Conservation (phyloP, 2,329 filamentous ascomycete genomes). For the Rhynchosporium agropyri region DNA sequence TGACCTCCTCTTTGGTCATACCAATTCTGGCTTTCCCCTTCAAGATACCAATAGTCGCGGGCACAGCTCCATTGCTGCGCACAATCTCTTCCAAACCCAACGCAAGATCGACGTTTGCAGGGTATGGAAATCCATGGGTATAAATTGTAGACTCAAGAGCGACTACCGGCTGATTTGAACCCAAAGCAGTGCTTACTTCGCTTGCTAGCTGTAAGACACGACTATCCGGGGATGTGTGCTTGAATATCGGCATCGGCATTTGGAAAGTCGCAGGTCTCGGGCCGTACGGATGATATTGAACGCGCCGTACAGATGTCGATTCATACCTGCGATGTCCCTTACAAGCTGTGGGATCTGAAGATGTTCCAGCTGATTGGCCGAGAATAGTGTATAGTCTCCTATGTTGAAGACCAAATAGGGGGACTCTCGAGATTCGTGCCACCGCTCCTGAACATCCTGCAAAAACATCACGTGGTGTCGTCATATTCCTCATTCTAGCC, state of each 20-base stretch:
- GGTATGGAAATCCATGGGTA: conserved; percentile 84
- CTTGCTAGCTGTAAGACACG: not conserved
- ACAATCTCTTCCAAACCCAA: conserved; percentile 78
- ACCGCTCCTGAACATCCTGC: not conserved
- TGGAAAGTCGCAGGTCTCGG: too few species aligned
- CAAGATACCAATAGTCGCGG: conserved; percentile 87
- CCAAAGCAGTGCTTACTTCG: conserved; percentile 13
- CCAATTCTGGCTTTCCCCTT: conserved; percentile 83
- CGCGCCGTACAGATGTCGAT: not conserved
- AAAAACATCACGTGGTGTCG: conserved; percentile 6
- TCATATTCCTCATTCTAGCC: conserved; percentile 8
- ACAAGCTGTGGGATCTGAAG: not conserved
- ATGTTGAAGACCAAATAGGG: not conserved
- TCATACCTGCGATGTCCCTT: not conserved
- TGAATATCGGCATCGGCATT: not conserved
- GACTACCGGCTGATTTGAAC: conserved; percentile 69
- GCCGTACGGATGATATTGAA: not conserved
- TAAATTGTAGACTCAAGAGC: conserved; percentile 97
- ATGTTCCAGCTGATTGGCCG: not conserved
- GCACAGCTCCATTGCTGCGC: conserved; percentile 77
- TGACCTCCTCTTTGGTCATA: conserved; percentile 70
- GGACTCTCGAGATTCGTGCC: not conserved
- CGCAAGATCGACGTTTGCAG: conserved; percentile 73
- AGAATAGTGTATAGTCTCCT: not conserved
- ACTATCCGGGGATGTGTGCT: not conserved